These are phyloP conservation scores for Xylariaceae sp. DNA, from an alignment of 2,329 filamentous ascomycete genomes.

Conservation along the genomic window DNA sequence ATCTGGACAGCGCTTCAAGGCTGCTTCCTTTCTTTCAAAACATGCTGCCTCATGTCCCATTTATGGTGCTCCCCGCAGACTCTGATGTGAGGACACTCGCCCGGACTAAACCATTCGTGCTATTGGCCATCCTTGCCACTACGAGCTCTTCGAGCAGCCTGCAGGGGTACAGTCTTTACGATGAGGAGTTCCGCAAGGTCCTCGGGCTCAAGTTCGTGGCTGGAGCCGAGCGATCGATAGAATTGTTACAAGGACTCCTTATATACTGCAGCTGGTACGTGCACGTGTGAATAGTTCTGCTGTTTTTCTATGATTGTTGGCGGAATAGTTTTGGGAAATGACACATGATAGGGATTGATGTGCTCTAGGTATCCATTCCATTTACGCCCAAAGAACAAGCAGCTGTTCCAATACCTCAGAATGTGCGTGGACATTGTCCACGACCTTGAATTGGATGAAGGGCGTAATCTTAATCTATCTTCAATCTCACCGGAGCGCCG, in stretches of 20 bases:
- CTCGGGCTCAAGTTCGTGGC: conserved; percentile 56
- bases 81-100: conserved; percentile 45
- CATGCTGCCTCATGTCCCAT: conserved; percentile 43
- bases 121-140: conserved; percentile 53
- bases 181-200: conserved; percentile 57
- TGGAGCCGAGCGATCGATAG: conserved; percentile 54
- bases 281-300: background rate
- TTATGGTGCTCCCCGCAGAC: conserved; percentile 39
- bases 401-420: conserved; percentile 48
- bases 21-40: conserved; percentile 43
- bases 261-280: conserved; percentile 57
- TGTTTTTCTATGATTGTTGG: too few relatives aligned
- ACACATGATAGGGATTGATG: too few relatives aligned
- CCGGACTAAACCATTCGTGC: conserved; percentile 47
- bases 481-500: conserved; percentile 14
- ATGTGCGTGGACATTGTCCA: conserved; percentile 51
- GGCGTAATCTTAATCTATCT: conserved; percentile 27
- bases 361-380: conserved; percentile 52
- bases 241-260: conserved; percentile 55
- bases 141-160: conserved; percentile 47
- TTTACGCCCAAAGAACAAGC: conserved; percentile 49
- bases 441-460: conserved; percentile 49
- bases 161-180: conserved; percentile 53
- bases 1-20: conserved; percentile 50
- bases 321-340: too few relatives aligned